A percentile compares a stretch with the other conserved stretches of the same genome.
Evolutionary conservation across 139 green algal genomes (phyloP).

Genomic region (Haematococcus sp.): DNA sequence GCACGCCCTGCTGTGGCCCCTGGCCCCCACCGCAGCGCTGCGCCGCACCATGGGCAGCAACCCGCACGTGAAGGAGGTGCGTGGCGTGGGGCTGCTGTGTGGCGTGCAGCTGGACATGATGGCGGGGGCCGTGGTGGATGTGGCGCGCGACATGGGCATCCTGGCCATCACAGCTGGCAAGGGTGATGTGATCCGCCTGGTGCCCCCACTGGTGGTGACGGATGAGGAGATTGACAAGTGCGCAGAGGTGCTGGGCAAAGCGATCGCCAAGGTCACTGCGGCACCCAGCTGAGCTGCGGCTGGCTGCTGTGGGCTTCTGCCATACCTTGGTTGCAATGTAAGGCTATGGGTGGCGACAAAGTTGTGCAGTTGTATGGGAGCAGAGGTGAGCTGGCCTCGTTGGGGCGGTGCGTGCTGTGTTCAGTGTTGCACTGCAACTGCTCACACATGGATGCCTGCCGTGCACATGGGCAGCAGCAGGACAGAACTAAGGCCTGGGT

Average conservation of each 20-base stretch:
- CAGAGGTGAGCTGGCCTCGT: too few species aligned
- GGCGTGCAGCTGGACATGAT: slow-evolving; percentile 90
- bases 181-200: slow-evolving; percentile 87
- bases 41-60: slow-evolving; percentile 53
- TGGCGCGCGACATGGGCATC: slow-evolving; percentile 73
- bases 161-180: slow-evolving; percentile 91
- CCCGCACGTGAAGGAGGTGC: slow-evolving; percentile 85
- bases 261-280: slow-evolving; percentile 2
- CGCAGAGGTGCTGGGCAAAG: slow-evolving; percentile 11
- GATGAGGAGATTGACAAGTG: slow-evolving; percentile 83
- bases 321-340: too few species aligned
- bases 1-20: neutral
- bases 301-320: too few species aligned
- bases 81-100: slow-evolving; percentile 86
- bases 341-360: too few species aligned
- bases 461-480: too few species aligned
- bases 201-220: slow-evolving; percentile 89
- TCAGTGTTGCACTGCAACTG: too few species aligned
- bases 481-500: too few species aligned
- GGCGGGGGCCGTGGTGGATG: slow-evolving; percentile 72
- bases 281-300: too few species aligned
- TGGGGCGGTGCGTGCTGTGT: too few species aligned
- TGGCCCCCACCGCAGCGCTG: slow-evolving; percentile 3
- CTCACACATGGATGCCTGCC: too few species aligned
- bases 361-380: too few species aligned